phyloP scores from a whole-genome alignment of 2,329 filamentous ascomycete species.

The Herpotrichia juniperi region DNA sequence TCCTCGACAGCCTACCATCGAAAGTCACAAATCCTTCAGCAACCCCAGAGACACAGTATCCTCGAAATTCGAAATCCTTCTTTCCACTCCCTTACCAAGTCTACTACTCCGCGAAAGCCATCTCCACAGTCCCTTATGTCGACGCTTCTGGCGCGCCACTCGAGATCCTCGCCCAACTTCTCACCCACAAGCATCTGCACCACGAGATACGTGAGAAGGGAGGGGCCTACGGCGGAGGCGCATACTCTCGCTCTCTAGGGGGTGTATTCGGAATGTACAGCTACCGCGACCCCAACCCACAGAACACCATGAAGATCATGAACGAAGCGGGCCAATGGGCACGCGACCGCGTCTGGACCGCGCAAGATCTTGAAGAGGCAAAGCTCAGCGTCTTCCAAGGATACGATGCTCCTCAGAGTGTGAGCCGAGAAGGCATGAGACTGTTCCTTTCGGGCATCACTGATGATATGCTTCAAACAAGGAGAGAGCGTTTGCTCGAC shows the following conservation, averaged over 20 bases:
- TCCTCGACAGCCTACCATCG: conserved; percentile 67
- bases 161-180: conserved; percentile 85
- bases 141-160: conserved; percentile 77
- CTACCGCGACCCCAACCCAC: conserved; percentile 94
- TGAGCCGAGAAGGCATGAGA: conserved; percentile 86
- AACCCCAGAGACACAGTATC: conserved; percentile 43
- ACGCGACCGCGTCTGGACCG: conserved; percentile 78
- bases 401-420: conserved; percentile 85
- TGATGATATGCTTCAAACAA: conserved; percentile 85
- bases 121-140: conserved; percentile 84
- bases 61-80: conserved; percentile 71
- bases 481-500: conserved; percentile 84
- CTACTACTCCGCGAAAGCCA: conserved; percentile 84
- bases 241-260: conserved; percentile 78
- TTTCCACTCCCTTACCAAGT: conserved; percentile 97
- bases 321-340: conserved; percentile 82
- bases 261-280: conserved; percentile 94
- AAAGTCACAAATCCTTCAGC: conserved; percentile 34
- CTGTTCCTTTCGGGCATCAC: conserved; percentile 85
- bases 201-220: conserved; percentile 98
- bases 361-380: conserved; percentile 89
- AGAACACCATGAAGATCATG: conserved; percentile 87
- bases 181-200: conserved; percentile 96
- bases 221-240: conserved; percentile 92
- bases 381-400: conserved; percentile 94